phyloP scores from a whole-genome alignment of 2,329 filamentous ascomycete genomes.

The Herpotrichia juniperi region DNA sequence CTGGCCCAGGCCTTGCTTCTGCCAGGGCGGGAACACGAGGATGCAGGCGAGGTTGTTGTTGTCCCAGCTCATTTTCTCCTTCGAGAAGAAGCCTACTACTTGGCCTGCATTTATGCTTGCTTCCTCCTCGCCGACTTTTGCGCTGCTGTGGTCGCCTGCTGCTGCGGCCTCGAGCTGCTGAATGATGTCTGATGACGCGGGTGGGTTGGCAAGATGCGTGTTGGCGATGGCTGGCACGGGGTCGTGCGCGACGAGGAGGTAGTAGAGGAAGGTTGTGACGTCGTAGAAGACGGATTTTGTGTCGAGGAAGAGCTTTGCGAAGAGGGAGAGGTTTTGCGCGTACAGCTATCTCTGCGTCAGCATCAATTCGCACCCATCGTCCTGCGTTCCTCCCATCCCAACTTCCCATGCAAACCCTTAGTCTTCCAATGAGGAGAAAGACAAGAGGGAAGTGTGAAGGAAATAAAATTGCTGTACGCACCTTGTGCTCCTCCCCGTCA shows the following conservation, averaged over 20 bases:
- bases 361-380: neutral
- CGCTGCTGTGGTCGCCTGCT: neutral
- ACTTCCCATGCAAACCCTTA: too few species aligned
- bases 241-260: constrained; percentile 79
- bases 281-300: constrained; percentile 99
- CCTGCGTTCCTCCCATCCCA: too few species aligned
- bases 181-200: neutral
- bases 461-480: constrained; percentile 10
- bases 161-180: neutral
- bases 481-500: constrained; percentile 82
- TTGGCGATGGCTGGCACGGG: constrained; percentile 45
- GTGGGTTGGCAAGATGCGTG: constrained; percentile 27
- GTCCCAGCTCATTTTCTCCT: constrained; percentile 99
- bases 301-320: constrained; percentile 96
- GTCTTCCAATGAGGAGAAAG: too few species aligned
- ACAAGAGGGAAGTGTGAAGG: too few species aligned
- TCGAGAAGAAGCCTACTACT: constrained; percentile 96
- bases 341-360: constrained; percentile 62
- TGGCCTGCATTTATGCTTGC: too few species aligned
- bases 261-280: constrained; percentile 92
- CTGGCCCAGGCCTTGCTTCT: constrained; percentile 85
- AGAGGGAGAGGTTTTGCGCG: constrained; percentile 92
- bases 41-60: constrained; percentile 98
- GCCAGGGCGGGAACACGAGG: constrained; percentile 93
- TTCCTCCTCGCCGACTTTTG: too few species aligned